Base-by-base conservation (phyloP, 352 stramenopile species). In the Phytopythium litorale region DNA sequence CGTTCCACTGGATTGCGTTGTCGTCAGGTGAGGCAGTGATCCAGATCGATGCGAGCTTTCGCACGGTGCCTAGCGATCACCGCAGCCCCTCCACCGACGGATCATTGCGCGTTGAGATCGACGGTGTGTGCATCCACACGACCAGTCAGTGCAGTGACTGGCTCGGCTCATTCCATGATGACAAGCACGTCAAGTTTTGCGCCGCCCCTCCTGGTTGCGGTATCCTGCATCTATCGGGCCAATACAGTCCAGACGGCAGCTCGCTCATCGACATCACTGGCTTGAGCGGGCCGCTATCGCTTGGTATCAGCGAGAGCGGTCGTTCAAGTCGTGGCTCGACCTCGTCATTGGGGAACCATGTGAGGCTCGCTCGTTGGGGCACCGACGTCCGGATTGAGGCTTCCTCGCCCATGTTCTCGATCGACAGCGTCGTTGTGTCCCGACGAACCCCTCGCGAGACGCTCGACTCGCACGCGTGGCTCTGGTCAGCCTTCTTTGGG, bases 111-210 rank as follows among this genome's bases (percentile, higher is more conserved):
- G 51, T 50, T 28, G 32, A 68, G 19, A 66, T 90, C 37, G 67
- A 81, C n/a, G 81, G 81, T 0, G 28, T 90, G 30, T 90, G 81
- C 55, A 77, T 90, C 57, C 78, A 90, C 65, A 87, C 81, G 1
- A 79, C 76, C 0, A 65, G 52, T 32, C 72, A 68, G 0, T 86
- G 81, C 62, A 87, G 76, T 52, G 74, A 73, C 12, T 90, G 81
- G 81, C 77, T 84, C 56, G 81, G 78, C 11, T 57, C 50, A 0
- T 85, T 72, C 37, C 53, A 57, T n/a, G 64, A 76, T 19, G 23
- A 53, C 55, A 19, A 42, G 16, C 55, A 52, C 30, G 42, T 64
- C 63, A 15, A 67, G 68, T 85, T 89, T 55, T 78, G 81, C 51
- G 71, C 73, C 32, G 58, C 75, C 33, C 75, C 78, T 23, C 7